Evolutionary conservation across 805 yeast genomes (phyloP).

Genomic region (Yamadazyma nakazawae): DNA sequence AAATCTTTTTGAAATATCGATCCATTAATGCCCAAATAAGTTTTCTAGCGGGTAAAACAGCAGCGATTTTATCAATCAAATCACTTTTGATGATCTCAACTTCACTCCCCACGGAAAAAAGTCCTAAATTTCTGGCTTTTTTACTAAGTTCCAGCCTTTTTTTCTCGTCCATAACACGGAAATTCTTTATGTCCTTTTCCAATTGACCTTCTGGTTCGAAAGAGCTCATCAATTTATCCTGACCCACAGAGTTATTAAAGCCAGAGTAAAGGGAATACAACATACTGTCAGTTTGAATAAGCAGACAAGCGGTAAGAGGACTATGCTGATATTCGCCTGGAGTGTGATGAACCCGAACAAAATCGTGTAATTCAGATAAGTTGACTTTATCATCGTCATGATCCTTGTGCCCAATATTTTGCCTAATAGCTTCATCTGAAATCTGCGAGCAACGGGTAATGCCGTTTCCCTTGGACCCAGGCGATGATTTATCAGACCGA

Average conservation of each 20-base stretch:
- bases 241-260: slow-evolving; percentile 5
- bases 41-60: slow-evolving; percentile 49
- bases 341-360: not conserved
- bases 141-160: slow-evolving; percentile 11
- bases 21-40: slow-evolving; percentile 55
- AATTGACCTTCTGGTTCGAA: not conserved
- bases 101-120: slow-evolving; percentile 26
- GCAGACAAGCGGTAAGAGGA: not conserved
- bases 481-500: no score
- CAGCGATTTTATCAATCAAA: slow-evolving; percentile 25
- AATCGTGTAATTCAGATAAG: not conserved
- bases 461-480: no score
- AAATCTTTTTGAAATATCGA: slow-evolving; percentile 55
- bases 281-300: slow-evolving; percentile 1
- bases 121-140: slow-evolving; percentile 20
- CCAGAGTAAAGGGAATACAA: slow-evolving; percentile 3
- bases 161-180: not conserved
- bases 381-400: not conserved
- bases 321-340: not conserved
- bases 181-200: not conserved
- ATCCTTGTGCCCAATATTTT: no score
- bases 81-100: slow-evolving; percentile 17
- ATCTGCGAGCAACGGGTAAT: no score
- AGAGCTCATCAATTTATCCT: slow-evolving; percentile 3
- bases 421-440: no score